phyloP scores from a whole-genome alignment of 176 grass and related monocot species.

The Dendrocalamus sinicus region DNA sequence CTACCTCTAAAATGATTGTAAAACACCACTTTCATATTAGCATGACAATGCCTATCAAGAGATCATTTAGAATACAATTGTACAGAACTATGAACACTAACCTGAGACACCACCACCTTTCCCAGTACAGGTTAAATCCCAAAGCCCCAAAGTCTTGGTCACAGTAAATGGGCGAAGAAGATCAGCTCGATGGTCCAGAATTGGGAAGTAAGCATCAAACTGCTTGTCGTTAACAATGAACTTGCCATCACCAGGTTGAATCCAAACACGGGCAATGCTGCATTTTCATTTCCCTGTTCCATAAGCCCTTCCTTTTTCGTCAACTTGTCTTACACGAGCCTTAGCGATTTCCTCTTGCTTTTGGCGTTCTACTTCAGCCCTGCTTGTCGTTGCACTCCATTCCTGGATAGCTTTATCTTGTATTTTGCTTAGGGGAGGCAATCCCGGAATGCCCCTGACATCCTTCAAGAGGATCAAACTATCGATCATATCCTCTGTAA shows the following conservation, averaged over 20 bases:
- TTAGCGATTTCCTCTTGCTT: conserved; percentile 82
- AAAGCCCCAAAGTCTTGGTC: conserved; percentile 77
- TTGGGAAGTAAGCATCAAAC: conserved; percentile 92
- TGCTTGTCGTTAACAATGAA: conserved; percentile 90
- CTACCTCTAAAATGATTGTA: not conserved
- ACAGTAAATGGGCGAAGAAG: conserved; percentile 89
- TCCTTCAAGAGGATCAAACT: conserved; percentile 97
- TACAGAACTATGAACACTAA: conserved; percentile 44
- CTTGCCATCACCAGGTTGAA: conserved; percentile 83
- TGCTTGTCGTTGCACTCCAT: conserved; percentile 71
- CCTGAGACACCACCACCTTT: conserved; percentile 96
- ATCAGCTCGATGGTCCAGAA: conserved; percentile 87
- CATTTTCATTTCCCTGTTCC: conserved; percentile 95
- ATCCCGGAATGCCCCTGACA: conserved; percentile 57
- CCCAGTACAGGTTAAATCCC: conserved; percentile 78
- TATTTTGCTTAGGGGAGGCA: conserved; percentile 83
- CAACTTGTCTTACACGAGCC: conserved; percentile 73
- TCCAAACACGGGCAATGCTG: conserved; percentile 86
- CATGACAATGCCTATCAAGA: not conserved
- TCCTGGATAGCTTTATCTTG: conserved; percentile 78
- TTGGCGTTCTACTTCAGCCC: conserved; percentile 70
- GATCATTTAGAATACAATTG: not conserved
- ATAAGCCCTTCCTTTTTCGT: conserved; percentile 97
- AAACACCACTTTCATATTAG: conserved; percentile 10
- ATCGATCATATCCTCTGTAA: conserved; percentile 90